These are phyloP conservation scores for Canna indica DNA, from an alignment of 176 grass and related monocot genomes.

Conservation along the genomic window DNA sequence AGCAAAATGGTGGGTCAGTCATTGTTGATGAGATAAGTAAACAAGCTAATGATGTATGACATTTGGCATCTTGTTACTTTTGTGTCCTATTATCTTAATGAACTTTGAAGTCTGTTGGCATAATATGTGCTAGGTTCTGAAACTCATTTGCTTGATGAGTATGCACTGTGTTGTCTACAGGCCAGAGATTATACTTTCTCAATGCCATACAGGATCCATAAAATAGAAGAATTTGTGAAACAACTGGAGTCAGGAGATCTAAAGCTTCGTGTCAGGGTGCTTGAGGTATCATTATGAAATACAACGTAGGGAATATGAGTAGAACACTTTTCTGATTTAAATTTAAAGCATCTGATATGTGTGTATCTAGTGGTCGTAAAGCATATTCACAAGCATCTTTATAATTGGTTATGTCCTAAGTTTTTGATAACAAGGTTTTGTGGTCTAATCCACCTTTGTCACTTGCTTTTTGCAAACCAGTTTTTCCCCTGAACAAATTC, in stretches of 20 bases:
- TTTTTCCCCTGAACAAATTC: too few species aligned
- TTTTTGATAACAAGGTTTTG: too few species aligned
- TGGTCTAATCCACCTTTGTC: too few species aligned
- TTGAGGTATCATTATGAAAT: conserved; percentile 51
- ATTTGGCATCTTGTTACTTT: conserved; percentile 14
- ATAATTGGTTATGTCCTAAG: too few species aligned
- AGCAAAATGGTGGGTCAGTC: conserved; percentile 37
- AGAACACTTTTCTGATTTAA: too few species aligned
- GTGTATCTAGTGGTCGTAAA: too few species aligned
- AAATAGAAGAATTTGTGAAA: conserved; percentile 80
- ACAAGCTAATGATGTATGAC: conserved; percentile 88
- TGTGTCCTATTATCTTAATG: background rate
- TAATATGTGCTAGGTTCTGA: background rate
- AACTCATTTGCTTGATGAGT: background rate
- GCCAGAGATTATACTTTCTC: conserved; percentile 80
- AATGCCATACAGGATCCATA: conserved; percentile 84
- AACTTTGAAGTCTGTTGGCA: background rate
- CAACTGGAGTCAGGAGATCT: conserved; percentile 89
- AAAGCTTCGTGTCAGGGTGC: conserved; percentile 89
- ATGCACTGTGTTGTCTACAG: conserved; percentile 23
- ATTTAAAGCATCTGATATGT: too few species aligned
- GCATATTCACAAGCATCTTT: too few species aligned
- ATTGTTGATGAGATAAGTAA: conserved; percentile 77
- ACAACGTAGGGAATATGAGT: background rate
- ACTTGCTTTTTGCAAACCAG: too few species aligned